Percentiles rank a stretch among this genome's conserved stretches.
These are phyloP conservation scores for Rhynchospora tenuis DNA, from an alignment of 176 grass and related monocot species.

Conservation along the genomic window DNA sequence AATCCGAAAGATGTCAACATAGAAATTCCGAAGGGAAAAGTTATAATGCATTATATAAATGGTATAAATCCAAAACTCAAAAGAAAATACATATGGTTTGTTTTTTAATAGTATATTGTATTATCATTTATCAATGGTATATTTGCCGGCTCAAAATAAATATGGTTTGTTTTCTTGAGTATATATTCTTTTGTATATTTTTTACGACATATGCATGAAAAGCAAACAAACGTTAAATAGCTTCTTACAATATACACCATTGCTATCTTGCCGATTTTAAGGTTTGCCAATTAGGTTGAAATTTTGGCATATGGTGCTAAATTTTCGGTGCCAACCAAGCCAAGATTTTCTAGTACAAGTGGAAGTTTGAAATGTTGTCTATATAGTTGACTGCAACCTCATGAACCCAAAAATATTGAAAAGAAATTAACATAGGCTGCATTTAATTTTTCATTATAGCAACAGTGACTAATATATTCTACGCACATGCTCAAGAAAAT, in stretches of 20 bases:
- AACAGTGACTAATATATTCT: not conserved
- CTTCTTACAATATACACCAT: not conserved
- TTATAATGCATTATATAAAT: no score
- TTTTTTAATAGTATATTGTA: no score
- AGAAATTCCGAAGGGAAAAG: not conserved
- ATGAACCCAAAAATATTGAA: not conserved
- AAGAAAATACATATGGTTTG: not conserved
- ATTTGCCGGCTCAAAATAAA: no score
- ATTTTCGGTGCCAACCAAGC: slow-evolving; percentile 5
- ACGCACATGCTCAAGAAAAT: not conserved
- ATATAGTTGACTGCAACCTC: not conserved
- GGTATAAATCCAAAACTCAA: no score
- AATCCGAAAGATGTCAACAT: not conserved
- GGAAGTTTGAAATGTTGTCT: not conserved
- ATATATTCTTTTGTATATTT: not conserved
- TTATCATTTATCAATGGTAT: no score
- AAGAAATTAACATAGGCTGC: not conserved
- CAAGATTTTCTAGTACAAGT: slow-evolving; percentile 5
- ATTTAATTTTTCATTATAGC: not conserved
- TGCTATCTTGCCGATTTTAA: not conserved
- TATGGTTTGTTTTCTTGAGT: not conserved
- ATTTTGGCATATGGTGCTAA: slow-evolving; percentile 3
- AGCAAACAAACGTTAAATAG: not conserved
- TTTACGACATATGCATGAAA: not conserved
- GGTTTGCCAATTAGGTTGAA: not conserved